Evolutionary conservation across 2,329 filamentous ascomycete species (phyloP).

Genomic region (Microdochium trichocladiopsis): DNA sequence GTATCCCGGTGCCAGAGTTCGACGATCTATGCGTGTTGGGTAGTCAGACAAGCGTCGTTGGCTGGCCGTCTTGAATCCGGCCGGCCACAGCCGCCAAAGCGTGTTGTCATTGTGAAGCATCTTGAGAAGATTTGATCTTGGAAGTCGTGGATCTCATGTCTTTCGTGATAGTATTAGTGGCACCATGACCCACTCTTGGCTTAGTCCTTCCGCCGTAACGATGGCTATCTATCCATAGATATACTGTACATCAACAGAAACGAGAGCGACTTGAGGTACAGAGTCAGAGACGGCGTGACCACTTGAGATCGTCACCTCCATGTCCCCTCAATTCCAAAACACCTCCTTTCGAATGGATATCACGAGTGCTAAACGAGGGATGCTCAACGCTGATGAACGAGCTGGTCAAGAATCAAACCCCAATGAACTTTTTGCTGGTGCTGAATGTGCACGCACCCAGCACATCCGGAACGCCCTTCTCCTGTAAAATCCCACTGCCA

Average conservation of each 20-base stretch:
- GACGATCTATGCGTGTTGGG: no score
- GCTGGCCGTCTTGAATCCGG: no score
- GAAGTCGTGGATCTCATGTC: not conserved
- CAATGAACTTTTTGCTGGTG: not conserved
- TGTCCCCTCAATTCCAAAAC: not conserved
- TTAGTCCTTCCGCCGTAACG: not conserved
- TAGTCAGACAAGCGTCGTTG: no score
- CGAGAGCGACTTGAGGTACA: not conserved
- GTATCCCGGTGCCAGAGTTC: no score
- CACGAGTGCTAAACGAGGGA: not conserved
- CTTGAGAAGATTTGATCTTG: no score
- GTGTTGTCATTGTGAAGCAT: no score
- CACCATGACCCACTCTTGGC: not conserved
- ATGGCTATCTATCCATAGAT: slow-evolving; percentile 1
- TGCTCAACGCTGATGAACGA: not conserved
- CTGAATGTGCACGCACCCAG: not conserved
- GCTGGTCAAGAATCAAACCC: not conserved
- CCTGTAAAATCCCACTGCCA: not conserved
- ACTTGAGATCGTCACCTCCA: not conserved
- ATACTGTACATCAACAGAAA: not conserved
- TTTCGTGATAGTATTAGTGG: not conserved
- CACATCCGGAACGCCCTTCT: slow-evolving; percentile 1
- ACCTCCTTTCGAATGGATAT: not conserved
- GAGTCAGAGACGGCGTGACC: not conserved
- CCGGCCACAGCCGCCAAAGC: no score